Evolutionary conservation across 805 yeast genomes (phyloP).

Genomic region (Candida stauntonica): DNA sequence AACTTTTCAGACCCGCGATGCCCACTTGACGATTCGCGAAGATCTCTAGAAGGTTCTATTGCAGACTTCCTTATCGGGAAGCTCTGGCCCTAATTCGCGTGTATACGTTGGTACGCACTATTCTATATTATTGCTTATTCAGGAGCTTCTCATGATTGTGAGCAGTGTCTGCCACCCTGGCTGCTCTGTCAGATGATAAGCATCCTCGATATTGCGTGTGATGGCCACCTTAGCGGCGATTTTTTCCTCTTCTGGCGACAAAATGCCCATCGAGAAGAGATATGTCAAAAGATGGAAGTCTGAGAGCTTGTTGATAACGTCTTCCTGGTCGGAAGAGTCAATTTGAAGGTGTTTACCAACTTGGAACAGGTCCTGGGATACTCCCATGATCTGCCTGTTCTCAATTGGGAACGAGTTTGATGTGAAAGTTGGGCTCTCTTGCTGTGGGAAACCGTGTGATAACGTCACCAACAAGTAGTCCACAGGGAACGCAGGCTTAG

Average conservation of each 20-base stretch:
- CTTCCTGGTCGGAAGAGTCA: constrained; percentile 22
- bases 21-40: constrained; percentile 1
- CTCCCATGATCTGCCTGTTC: constrained; percentile 72
- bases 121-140: constrained; percentile 1
- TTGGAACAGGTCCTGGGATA: constrained; percentile 59
- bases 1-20: constrained; percentile 9
- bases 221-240: constrained; percentile 46
- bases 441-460: constrained; percentile 88
- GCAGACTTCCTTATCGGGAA: constrained; percentile 7
- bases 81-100: not conserved
- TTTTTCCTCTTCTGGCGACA: constrained; percentile 51
- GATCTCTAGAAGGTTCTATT: constrained; percentile 9
- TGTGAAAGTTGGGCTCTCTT: constrained; percentile 46
- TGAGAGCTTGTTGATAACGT: constrained; percentile 37
- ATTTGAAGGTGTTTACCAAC: constrained; percentile 48
- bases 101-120: too few relatives aligned
- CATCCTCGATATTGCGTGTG: constrained; percentile 38
- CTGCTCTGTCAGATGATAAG: constrained; percentile 46
- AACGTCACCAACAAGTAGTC: constrained; percentile 82
- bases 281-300: constrained; percentile 77
- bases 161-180: constrained; percentile 83
- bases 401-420: constrained; percentile 63
- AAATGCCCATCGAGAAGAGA: constrained; percentile 50
- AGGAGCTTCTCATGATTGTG: constrained; percentile 43
- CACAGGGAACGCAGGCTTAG: constrained; percentile 91